phyloP scores from a whole-genome alignment of 768 basidiomycete species.

The Rhodotorula sphaerocarpa region DNA sequence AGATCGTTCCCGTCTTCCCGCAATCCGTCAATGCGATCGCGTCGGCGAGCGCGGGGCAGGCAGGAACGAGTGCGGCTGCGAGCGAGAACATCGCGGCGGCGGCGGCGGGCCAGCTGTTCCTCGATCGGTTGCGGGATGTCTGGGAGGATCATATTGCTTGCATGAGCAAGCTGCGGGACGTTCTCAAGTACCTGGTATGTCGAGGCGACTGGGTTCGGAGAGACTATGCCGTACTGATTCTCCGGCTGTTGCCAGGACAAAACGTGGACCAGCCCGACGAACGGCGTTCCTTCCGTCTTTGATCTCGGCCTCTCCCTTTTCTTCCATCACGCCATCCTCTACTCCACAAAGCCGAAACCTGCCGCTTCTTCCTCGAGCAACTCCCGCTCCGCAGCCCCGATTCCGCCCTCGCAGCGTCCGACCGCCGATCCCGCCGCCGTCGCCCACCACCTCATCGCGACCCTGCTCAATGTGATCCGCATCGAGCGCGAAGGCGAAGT shows the following conservation, averaged over 20 bases:
- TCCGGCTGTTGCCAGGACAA: constrained; percentile 61
- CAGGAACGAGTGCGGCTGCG: not conserved
- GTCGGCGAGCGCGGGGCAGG: constrained; percentile 3
- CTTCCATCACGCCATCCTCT: constrained; percentile 58
- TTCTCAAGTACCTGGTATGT: constrained; percentile 91
- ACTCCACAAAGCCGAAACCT: constrained; percentile 15
- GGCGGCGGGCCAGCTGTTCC: constrained; percentile 72
- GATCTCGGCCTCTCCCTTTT: constrained; percentile 77
- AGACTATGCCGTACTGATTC: not conserved
- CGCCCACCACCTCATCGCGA: constrained; percentile 67
- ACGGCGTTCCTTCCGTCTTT: constrained; percentile 67
- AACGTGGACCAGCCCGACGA: constrained; percentile 60
- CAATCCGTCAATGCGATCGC: constrained; percentile 42
- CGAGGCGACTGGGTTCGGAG: not conserved
- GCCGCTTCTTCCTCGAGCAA: not conserved
- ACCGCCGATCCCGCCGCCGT: constrained; percentile 55
- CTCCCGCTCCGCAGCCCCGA: not conserved
- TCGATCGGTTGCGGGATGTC: constrained; percentile 71
- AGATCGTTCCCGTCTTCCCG: constrained; percentile 77
- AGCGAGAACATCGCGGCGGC: constrained; percentile 33
- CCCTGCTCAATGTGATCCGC: constrained; percentile 77
- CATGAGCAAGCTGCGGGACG: constrained; percentile 77
- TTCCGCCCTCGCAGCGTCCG: constrained; percentile 23
- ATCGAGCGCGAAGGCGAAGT: constrained; percentile 84
- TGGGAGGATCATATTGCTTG: constrained; percentile 91